A percentile compares a stretch with the other conserved stretches of the same genome.
Evolutionary conservation across 371 early-diverging fungal species (phyloP).

Genomic region (Apophysomyces variabilis): DNA sequence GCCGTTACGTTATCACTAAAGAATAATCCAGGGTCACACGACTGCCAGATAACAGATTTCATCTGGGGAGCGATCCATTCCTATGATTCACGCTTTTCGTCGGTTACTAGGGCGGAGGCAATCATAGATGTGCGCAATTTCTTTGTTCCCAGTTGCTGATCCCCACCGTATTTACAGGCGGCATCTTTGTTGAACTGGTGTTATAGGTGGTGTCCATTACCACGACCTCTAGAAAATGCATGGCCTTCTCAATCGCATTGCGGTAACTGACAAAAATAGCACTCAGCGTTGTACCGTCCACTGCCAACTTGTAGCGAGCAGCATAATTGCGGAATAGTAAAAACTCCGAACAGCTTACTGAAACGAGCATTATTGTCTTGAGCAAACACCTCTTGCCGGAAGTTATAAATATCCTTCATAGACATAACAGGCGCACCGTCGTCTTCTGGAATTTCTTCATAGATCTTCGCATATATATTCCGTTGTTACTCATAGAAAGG

Average conservation of each 20-base stretch:
- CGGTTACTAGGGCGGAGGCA: background rate
- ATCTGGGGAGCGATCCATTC: background rate
- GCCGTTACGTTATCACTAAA: slow-evolving; percentile 6
- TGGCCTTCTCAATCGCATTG: background rate
- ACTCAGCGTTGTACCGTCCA: background rate
- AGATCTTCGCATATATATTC: background rate
- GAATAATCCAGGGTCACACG: background rate
- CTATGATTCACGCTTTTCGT: background rate
- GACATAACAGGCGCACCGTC: background rate
- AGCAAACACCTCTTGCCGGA: background rate
- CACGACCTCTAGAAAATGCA: slow-evolving; percentile 5
- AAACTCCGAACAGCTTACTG: background rate
- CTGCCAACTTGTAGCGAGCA: background rate
- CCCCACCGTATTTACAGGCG: slow-evolving; percentile 26
- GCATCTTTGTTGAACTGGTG: slow-evolving; percentile 55
- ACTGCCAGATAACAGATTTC: background rate
- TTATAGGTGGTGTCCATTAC: slow-evolving; percentile 50
- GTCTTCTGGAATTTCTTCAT: background rate
- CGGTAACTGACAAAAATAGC: background rate
- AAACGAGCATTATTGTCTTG: background rate
- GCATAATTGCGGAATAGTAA: background rate
- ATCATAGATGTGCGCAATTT: background rate
- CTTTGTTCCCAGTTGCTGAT: slow-evolving; percentile 13
- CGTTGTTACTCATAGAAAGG: background rate
- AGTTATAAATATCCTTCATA: background rate